phyloP scores from a whole-genome alignment of 306 rosid species.

The Fragaria nilgerrensis region DNA sequence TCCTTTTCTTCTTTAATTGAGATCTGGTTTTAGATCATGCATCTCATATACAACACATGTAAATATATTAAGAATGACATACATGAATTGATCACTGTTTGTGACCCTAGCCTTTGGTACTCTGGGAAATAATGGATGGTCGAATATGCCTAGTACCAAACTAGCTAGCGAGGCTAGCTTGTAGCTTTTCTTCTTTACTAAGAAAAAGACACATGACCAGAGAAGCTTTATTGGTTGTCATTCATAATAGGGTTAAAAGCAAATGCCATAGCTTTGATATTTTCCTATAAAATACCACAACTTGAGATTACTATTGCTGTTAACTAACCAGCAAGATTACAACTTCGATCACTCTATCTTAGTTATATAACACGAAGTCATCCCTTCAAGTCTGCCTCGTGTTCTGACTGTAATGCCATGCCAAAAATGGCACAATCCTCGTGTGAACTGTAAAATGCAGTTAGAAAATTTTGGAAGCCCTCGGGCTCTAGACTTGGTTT shows the following conservation, averaged over 20 bases:
- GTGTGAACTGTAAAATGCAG: background rate
- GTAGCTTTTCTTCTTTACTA: constrained; percentile 9
- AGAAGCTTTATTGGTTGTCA: constrained; percentile 3
- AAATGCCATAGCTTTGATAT: background rate
- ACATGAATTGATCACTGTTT: background rate
- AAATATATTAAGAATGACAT: background rate
- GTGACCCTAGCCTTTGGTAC: background rate
- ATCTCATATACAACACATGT: background rate
- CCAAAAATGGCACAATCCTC: constrained; percentile 1
- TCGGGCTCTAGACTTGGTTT: too few species aligned
- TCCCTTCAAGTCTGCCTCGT: background rate
- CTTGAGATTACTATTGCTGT: background rate
- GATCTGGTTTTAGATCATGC: background rate
- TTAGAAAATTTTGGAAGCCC: background rate
- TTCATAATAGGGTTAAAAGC: background rate
- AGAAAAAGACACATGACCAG: constrained; percentile 4
- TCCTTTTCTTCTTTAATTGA: background rate
- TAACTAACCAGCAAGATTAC: background rate
- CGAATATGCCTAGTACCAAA: background rate
- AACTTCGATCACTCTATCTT: background rate
- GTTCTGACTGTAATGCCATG: background rate
- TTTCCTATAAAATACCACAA: background rate
- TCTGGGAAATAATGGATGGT: background rate
- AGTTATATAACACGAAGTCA: background rate
- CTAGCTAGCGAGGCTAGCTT: background rate